Evolutionary conservation across 768 basidiomycete genomes (phyloP).

Genomic region (Phlebiopsis flavidoalba): DNA sequence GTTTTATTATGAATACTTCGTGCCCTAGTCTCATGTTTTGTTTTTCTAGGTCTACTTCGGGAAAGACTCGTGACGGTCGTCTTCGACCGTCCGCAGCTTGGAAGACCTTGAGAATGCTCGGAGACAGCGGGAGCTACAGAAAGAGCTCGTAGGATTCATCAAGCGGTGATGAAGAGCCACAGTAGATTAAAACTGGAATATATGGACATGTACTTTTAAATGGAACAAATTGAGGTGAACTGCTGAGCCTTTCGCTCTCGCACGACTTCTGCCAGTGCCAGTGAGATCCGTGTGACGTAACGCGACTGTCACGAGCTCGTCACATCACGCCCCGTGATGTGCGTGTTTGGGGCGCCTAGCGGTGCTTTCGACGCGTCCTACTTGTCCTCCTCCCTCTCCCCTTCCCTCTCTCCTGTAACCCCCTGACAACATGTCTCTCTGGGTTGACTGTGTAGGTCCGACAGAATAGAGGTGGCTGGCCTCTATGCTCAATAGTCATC

Average conservation of each 20-base stretch:
- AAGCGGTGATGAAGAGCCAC: conserved; percentile 39
- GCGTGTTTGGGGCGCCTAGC: neutral
- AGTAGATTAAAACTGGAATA: neutral
- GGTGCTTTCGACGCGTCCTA: neutral
- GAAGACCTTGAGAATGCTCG: conserved; percentile 81
- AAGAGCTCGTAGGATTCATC: conserved; percentile 84
- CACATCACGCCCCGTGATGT: neutral
- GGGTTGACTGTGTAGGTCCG: conserved; percentile 45
- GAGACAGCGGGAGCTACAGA: conserved; percentile 81
- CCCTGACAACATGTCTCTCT: conserved; percentile 30
- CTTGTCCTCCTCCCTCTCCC: neutral
- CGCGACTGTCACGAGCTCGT: neutral
- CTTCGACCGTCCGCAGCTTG: conserved; percentile 82
- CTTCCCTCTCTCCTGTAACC: neutral
- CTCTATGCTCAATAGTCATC: neutral
- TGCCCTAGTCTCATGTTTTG: neutral
- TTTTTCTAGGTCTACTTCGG: conserved; percentile 79
- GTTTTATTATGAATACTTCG: neutral
- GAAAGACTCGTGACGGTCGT: conserved; percentile 95
- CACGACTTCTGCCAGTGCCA: no score
- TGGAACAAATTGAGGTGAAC: neutral
- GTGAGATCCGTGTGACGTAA: neutral
- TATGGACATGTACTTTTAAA: neutral
- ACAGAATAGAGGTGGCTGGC: neutral
- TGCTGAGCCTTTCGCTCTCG: neutral